Conservation (phyloP, 345 rosid species). For the Syzygium aromaticum region DNA sequence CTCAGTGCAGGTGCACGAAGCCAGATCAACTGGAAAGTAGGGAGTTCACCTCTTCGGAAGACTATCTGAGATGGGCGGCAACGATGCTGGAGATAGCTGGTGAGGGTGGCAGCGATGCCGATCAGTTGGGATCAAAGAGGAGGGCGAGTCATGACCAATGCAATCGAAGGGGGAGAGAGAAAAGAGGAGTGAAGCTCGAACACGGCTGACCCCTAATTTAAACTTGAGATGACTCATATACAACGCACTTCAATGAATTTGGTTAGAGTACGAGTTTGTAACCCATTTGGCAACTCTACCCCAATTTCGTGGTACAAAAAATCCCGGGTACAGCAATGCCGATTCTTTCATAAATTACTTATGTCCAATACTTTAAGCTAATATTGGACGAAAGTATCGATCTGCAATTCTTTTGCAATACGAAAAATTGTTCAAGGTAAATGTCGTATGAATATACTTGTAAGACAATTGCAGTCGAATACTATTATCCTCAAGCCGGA, state of each 20-base stretch:
- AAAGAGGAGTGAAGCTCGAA: neutral
- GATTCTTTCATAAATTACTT: neutral
- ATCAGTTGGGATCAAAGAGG: neutral
- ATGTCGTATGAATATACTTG: neutral
- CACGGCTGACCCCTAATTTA: neutral
- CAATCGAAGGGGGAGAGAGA: neutral
- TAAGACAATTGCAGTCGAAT: neutral
- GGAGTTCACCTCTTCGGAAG: neutral
- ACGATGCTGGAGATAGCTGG: neutral
- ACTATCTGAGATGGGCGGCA: neutral
- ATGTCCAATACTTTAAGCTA: neutral
- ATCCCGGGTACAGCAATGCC: rapidly evolving
- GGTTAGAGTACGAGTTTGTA: neutral
- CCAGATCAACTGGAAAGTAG: neutral
- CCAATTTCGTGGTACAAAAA: neutral
- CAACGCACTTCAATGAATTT: neutral
- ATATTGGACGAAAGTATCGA: neutral
- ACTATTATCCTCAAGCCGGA: too few species aligned
- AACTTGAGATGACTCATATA: neutral
- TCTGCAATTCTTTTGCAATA: neutral
- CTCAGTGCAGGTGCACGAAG: neutral
- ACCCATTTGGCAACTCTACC: neutral
- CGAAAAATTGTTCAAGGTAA: too few species aligned
- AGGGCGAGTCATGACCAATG: neutral
- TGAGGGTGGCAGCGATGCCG: neutral